phyloP scores from a whole-genome alignment of 1,284 basidiomycete genomes.

The Schizopora paradoxa region DNA sequence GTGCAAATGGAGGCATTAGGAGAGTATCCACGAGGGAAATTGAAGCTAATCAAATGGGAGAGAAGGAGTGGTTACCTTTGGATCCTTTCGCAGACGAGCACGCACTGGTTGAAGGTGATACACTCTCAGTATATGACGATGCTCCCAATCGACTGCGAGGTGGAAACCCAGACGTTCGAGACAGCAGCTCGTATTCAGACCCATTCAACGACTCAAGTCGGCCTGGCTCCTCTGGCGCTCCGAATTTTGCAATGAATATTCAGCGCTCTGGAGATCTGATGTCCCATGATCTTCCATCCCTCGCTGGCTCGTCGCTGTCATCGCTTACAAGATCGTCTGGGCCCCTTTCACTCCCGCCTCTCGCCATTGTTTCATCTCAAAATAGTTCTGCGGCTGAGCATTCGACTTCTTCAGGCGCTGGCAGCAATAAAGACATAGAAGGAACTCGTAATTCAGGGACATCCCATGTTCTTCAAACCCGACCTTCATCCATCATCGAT shows the following conservation, averaged over 20 bases:
- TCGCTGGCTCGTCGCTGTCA: slow-evolving; percentile 30
- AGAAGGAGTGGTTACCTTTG: slow-evolving; percentile 33
- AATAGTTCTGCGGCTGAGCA: slow-evolving; percentile 3
- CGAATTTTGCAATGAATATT: no score
- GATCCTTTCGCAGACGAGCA: slow-evolving; percentile 26
- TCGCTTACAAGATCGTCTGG: slow-evolving; percentile 1
- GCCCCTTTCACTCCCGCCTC: slow-evolving; percentile 1
- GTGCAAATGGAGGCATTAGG: slow-evolving; percentile 21
- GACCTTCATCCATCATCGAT: slow-evolving; percentile 17
- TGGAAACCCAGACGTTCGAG: slow-evolving; percentile 36
- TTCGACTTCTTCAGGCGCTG: slow-evolving; percentile 2
- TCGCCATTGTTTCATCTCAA: slow-evolving; percentile 2
- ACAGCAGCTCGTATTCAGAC: slow-evolving; percentile 39
- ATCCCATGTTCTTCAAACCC: slow-evolving; percentile 4
- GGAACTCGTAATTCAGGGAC: slow-evolving; percentile 7
- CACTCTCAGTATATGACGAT: slow-evolving; percentile 19
- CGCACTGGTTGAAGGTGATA: slow-evolving; percentile 4
- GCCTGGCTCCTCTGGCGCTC: no score
- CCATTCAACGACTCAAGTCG: slow-evolving; percentile 57
- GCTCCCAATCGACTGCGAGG: slow-evolving; percentile 34
- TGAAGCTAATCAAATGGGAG: slow-evolving; percentile 33
- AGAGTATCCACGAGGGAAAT: slow-evolving; percentile 30
- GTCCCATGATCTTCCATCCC: slow-evolving; percentile 23
- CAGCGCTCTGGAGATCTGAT: slow-evolving; percentile 8
- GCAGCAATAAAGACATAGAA: background rate